Percentiles rank a stretch among this genome's conserved stretches.
These are phyloP conservation scores for Umbelopsis ramanniana DNA, from an alignment of 192 early-diverging fungal genomes.

Conservation along the genomic window DNA sequence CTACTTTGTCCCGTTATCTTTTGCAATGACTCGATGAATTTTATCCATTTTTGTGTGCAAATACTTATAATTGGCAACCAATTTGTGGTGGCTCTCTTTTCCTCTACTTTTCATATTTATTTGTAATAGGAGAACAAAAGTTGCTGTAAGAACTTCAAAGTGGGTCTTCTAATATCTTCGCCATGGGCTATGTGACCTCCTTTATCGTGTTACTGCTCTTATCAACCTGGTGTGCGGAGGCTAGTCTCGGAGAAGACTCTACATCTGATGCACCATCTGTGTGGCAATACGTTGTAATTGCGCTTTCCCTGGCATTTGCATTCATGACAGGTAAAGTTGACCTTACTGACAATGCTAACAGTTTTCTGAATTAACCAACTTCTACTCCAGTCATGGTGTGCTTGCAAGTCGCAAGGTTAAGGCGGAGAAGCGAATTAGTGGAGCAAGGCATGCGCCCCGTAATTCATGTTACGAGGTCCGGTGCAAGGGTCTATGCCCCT, in stretches of 20 bases:
- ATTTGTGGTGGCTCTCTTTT: background rate
- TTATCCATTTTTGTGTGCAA: no score
- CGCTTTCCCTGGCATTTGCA: background rate
- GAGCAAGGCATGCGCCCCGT: background rate
- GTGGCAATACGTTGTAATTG: slow-evolving; percentile 19
- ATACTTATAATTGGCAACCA: background rate
- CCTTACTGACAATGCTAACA: background rate
- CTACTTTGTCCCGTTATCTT: no score
- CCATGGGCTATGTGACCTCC: background rate
- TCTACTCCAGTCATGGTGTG: background rate
- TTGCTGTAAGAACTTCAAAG: no score
- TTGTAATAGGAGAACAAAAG: background rate
- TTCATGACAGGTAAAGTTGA: slow-evolving; percentile 1
- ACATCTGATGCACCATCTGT: background rate
- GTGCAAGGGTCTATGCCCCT: slow-evolving; percentile 11
- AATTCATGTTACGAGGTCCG: background rate
- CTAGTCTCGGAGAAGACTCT: background rate
- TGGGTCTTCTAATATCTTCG: background rate
- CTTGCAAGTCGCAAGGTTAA: background rate
- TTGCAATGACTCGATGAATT: no score
- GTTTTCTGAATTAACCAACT: background rate
- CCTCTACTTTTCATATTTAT: background rate
- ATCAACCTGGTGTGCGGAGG: no score
- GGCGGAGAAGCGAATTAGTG: slow-evolving; percentile 4
- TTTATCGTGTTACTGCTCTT: background rate